These are phyloP conservation scores for Talaromyces nanjingensis DNA, from an alignment of 495 filamentous ascomycete species.

Conservation along the genomic window DNA sequence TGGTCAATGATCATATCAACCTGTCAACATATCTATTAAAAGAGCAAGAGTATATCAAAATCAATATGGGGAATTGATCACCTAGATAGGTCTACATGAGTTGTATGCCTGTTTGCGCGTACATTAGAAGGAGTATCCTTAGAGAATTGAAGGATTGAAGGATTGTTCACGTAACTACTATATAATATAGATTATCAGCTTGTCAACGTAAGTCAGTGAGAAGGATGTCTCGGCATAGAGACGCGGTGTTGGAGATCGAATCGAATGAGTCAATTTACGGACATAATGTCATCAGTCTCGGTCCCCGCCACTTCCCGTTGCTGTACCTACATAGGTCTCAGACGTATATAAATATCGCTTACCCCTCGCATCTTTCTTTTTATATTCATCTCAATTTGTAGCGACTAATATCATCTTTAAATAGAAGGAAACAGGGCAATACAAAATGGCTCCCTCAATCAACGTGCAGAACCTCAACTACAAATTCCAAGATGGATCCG, in stretches of 20 bases:
- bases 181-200: too few species aligned
- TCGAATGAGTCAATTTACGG: background rate
- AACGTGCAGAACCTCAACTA: constrained; percentile 72
- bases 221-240: background rate
- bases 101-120: background rate
- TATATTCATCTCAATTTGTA: background rate
- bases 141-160: background rate
- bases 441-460: constrained; percentile 45
- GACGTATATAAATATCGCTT: background rate
- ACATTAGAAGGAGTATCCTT: background rate
- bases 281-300: background rate
- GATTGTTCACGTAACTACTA: too few species aligned
- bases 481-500: constrained; percentile 74
- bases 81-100: background rate
- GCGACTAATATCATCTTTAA: background rate
- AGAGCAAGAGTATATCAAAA: background rate
- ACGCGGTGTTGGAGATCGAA: background rate
- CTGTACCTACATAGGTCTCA: too few species aligned
- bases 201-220: background rate
- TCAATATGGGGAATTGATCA: background rate
- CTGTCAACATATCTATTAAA: background rate
- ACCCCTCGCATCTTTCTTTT: background rate
- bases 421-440: background rate
- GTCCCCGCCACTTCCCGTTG: background rate
- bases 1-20: background rate